phyloP scores from a whole-genome alignment of 2,329 filamentous ascomycete species.

The Diaporthe sp. region DNA sequence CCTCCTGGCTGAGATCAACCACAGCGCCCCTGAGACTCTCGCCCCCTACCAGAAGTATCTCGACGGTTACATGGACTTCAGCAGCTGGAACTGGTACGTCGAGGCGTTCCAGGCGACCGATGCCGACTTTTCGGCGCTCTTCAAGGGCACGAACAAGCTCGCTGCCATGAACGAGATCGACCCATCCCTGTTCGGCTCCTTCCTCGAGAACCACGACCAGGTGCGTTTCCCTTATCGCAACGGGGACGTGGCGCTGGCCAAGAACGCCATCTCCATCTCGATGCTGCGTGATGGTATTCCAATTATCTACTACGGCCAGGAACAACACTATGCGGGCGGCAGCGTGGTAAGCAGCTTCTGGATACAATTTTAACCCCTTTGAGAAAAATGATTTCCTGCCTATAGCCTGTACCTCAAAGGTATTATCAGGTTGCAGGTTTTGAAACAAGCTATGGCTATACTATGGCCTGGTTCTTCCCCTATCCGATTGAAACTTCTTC shows the following conservation, averaged over 20 bases:
- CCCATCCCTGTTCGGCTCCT: conserved; percentile 54
- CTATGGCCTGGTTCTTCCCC: too few relatives aligned
- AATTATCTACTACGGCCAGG: conserved; percentile 71
- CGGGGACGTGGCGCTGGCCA: conserved; percentile 61
- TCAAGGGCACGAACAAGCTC: conserved; percentile 43
- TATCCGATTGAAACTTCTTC: too few relatives aligned
- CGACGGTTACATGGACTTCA: conserved; percentile 64
- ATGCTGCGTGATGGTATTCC: conserved; percentile 70
- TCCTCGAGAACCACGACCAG: conserved; percentile 65
- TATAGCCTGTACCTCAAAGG: too few relatives aligned
- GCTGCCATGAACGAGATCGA: conserved; percentile 54
- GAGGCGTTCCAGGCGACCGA: conserved; percentile 46
- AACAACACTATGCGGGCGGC: conserved; percentile 60
- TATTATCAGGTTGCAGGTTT: too few relatives aligned
- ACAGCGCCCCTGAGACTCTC: conserved; percentile 59
- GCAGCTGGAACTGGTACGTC: conserved; percentile 54
- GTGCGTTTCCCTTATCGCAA: conserved; percentile 61
- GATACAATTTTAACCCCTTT: too few relatives aligned
- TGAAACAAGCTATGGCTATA: too few relatives aligned
- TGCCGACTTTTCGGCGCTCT: conserved; percentile 50
- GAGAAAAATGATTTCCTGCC: too few relatives aligned
- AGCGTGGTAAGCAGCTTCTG: too few relatives aligned
- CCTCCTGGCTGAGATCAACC: conserved; percentile 63
- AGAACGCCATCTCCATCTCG: conserved; percentile 67
- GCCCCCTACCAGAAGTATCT: conserved; percentile 62